A percentile compares a stretch with the other conserved stretches of the same genome.
Evolutionary conservation across 306 rosid species (phyloP).

Genomic region (Sicyos baderoa): DNA sequence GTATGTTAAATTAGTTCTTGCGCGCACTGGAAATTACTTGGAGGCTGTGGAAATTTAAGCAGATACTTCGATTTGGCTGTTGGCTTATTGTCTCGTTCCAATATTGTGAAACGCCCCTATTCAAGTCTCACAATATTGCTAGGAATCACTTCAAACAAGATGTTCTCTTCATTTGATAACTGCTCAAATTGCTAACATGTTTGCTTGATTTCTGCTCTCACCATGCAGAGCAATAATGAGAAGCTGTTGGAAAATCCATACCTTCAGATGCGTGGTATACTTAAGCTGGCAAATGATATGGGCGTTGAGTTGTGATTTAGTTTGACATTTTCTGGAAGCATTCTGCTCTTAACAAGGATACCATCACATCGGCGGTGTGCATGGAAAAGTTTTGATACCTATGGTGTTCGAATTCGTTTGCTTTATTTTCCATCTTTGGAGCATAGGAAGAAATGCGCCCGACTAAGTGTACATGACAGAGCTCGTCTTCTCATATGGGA

Average conservation of each 20-base stretch:
- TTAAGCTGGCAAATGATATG: constrained; percentile 88
- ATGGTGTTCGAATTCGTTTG: constrained; percentile 21
- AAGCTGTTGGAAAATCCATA: constrained; percentile 96
- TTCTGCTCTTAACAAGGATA: constrained; percentile 28
- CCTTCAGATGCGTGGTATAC: constrained; percentile 98
- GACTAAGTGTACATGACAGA: constrained; percentile 24
- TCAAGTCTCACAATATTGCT: background rate
- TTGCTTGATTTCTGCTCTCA: constrained; percentile 30
- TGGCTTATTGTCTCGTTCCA: background rate
- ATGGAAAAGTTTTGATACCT: constrained; percentile 23
- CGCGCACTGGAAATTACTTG: background rate
- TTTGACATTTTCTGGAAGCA: constrained; percentile 34
- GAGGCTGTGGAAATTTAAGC: background rate
- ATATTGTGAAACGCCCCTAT: background rate
- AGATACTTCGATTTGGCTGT: constrained; percentile 4
- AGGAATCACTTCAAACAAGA: background rate
- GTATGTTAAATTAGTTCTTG: background rate
- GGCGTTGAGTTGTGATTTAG: constrained; percentile 60
- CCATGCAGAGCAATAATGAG: constrained; percentile 85
- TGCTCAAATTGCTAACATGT: background rate
- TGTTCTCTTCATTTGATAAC: background rate
- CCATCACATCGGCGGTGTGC: constrained; percentile 23
- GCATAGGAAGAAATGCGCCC: constrained; percentile 24
- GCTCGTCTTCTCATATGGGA: constrained; percentile 24
- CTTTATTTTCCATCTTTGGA: constrained; percentile 25